Evolutionary conservation across 2,329 filamentous ascomycete genomes (phyloP), one percentile per base, ranked within the genome.

Genomic region (Alternaria sp.): DNA sequence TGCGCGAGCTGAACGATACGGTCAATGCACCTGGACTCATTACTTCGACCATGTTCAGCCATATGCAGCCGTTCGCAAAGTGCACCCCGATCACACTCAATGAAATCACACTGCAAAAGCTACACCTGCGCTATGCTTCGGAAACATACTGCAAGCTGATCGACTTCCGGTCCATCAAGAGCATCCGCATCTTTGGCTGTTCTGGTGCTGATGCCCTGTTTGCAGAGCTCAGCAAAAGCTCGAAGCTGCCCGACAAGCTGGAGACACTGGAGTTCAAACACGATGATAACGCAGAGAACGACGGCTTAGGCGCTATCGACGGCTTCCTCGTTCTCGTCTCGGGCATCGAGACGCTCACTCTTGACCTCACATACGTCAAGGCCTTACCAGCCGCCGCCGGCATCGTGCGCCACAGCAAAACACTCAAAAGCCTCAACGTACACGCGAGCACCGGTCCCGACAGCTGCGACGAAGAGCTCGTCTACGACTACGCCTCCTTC

Each of bases 121-220:
- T 85, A 30, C 81, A 78, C 46, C 72, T 85, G 10, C 79, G 83
- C 26, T 82, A 84, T 65, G 82, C 82, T n/a, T 79, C 82, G 6
- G 81, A 83, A 11, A 83, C 82, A 4, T 85, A 83, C 71, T 84
- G 83, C 73, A 81, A 80, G 58, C 58, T 84, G 56, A 79, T 85
- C 63, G 77, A 84, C 62, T 85, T 85, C 61, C 76, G 76, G 18
- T 74, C 78, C 5, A 70, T 85, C 41, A 79, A 82, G 62, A 76
- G 76, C 46, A 75, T 85, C 15, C 76, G 80, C 3, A 66, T 85
- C 7, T 82, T 82, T 61, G 76, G 78, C 44, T 85, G 84, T 61
- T 64, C 81, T 4, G 84, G 83, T 4, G 83, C 81, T 5, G 83
- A 85, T 60, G 77, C 82, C 2, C 69, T 85, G 6, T 79, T 85